Evolutionary conservation across 805 yeast genomes (phyloP).

Genomic region (Metschnikowia gruessii): DNA sequence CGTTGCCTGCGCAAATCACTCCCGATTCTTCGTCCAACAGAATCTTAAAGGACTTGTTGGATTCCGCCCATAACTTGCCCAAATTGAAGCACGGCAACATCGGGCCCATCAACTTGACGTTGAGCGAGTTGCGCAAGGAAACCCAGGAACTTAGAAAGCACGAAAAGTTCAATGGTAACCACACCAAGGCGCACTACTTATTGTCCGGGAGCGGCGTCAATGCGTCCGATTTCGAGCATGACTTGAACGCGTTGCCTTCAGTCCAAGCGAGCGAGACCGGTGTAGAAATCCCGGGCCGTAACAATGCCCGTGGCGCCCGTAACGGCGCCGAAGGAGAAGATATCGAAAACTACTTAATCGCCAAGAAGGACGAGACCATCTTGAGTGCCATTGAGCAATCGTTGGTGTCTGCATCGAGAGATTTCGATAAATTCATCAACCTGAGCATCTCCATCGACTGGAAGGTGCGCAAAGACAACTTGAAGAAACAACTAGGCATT

Average conservation of each 20-base stretch:
- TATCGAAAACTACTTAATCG: constrained; percentile 60
- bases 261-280: neutral
- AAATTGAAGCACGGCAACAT: constrained; percentile 54
- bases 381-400: constrained; percentile 80
- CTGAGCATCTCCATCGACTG: constrained; percentile 78
- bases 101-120: constrained; percentile 78
- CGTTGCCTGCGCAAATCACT: constrained; percentile 13
- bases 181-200: constrained; percentile 79
- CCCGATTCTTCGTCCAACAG: constrained; percentile 16
- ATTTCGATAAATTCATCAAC: constrained; percentile 75
- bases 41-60: constrained; percentile 66
- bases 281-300: constrained; percentile 1
- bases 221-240: constrained; percentile 75
- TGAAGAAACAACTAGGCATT: constrained; percentile 68
- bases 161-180: constrained; percentile 30
- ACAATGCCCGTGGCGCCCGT: neutral
- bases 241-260: constrained; percentile 38
- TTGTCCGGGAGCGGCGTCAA: constrained; percentile 87
- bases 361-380: constrained; percentile 79
- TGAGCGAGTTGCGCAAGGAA: constrained; percentile 71
- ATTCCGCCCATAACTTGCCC: constrained; percentile 75
- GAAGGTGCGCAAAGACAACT: constrained; percentile 71
- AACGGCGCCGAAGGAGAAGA: constrained; percentile 3
- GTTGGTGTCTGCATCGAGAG: constrained; percentile 67
- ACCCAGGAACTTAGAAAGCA: constrained; percentile 54